Base-by-base conservation (phyloP, 768 basidiomycete genomes). In the Podaxis mareebaensis region DNA sequence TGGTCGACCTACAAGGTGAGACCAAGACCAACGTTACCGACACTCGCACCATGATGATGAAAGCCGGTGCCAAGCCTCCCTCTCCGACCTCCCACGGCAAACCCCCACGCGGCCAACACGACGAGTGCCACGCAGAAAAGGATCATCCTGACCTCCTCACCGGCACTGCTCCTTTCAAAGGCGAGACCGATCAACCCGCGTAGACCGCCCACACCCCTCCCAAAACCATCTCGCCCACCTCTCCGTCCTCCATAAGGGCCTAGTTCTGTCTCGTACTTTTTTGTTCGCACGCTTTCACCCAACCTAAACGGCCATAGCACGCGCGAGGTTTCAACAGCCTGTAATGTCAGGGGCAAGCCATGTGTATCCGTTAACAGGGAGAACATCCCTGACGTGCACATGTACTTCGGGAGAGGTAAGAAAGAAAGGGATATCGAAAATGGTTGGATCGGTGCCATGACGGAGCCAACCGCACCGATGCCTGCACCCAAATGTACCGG, bases 61-160 rank as follows among this genome's bases (percentile, higher is more conserved):
- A 64, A 52, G 1, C 20, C 10, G 17, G 40, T 20, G 6, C 49
- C 48, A 38, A 63, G 40, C 24, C 60, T 44, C 40, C 48, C 60
- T 28, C 65, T 53, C 33, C 61, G 57, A 51, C 71, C 62, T 66
- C 73, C 55, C 62, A 72, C 68, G 59, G 66, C 63, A 64, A 84
- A 78, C 28, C 81, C 85, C 80, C 84, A 84, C 30, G 76, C 71
- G 2, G 86, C 83, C 63, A 87, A 73, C 54, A 76, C 70, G 17
- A 84, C 75, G 61, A 88, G 67, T 65, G 83, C 69, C 52, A 76
- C 70, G 66, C 83, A 86, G 67, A 86, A 85, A 53, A 83, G 24
- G 40, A 87, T 78, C 80, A 88, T 77, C 65, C 87, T 78, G 71
- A 83, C 80, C 73, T 91, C 90, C 69, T 91, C 87, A 5, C 90